Conservation (phyloP, 78 protist genomes). For the Planoprotostelium fungivorum region DNA sequence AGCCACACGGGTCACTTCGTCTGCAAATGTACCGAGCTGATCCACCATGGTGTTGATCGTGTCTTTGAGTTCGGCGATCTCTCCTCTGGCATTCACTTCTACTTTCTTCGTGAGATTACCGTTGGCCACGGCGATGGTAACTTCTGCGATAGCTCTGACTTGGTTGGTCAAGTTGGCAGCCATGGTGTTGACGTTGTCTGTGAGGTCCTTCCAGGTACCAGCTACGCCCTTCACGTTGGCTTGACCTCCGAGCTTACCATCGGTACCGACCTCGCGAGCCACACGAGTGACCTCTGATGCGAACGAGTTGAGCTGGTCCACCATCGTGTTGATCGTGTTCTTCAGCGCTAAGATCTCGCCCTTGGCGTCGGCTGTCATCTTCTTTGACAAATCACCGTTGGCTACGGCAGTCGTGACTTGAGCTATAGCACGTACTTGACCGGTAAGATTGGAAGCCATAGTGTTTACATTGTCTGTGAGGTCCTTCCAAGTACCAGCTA, state of each 20-base stretch:
- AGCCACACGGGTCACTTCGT: constrained; percentile 43
- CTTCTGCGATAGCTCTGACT: constrained; percentile 41
- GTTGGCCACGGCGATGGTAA: constrained; percentile 26
- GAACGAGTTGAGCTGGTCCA: constrained; percentile 32
- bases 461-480: constrained; percentile 57
- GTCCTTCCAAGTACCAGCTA: constrained; percentile 62
- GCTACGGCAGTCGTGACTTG: constrained; percentile 64
- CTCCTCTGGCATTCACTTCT: constrained; percentile 12
- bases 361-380: constrained; percentile 26
- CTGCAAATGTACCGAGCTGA: constrained; percentile 18
- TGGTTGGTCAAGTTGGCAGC: constrained; percentile 38
- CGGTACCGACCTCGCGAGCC: constrained; percentile 50
- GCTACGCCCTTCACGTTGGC: constrained; percentile 24
- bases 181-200: constrained; percentile 49
- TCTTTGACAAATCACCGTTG: constrained; percentile 40
- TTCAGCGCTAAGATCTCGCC: constrained; percentile 53
- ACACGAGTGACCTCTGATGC: constrained; percentile 61
- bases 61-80: constrained; percentile 23
- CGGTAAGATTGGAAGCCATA: constrained; percentile 51
- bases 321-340: constrained; percentile 56
- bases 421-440: constrained; percentile 53
- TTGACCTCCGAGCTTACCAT: constrained; percentile 45
- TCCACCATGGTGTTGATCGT: constrained; percentile 37
- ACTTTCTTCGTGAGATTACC: constrained; percentile 34
- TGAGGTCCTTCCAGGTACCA: constrained; percentile 27